Evolutionary conservation across 2,329 filamentous ascomycete species (phyloP).

Genomic region (Emericellopsis cladophorae): DNA sequence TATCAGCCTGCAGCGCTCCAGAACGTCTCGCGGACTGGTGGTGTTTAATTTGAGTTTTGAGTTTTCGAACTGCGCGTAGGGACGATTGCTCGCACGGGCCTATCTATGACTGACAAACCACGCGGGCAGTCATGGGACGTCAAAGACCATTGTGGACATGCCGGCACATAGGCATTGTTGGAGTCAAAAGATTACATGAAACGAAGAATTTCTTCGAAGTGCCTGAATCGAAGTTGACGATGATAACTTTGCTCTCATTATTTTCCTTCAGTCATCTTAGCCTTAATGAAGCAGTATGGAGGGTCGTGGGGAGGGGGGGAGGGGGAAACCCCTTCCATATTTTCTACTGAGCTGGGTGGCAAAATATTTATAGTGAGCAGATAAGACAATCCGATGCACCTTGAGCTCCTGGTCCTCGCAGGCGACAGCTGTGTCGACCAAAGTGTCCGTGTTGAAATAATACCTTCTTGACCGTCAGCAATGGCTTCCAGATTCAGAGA

Average conservation of each 20-base stretch:
- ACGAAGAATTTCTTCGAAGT: constrained; percentile 6
- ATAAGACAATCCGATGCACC: constrained; percentile 5
- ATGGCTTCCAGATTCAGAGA: too few species aligned
- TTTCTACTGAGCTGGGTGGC: constrained; percentile 2
- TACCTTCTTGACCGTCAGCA: neutral
- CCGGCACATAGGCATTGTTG: constrained; percentile 3
- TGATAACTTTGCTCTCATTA: constrained; percentile 4
- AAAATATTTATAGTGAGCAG: constrained; percentile 5
- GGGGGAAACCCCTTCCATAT: constrained; percentile 2
- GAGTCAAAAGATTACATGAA: constrained; percentile 8
- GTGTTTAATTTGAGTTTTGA: too few species aligned
- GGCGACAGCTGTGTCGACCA: constrained; percentile 2
- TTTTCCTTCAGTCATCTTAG: constrained; percentile 3
- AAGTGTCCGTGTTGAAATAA: constrained; percentile 2
- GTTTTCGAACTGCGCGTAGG: too few species aligned
- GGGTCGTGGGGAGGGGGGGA: neutral
- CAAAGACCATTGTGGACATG: constrained; percentile 4
- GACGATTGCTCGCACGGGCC: too few species aligned
- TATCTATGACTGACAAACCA: too few species aligned
- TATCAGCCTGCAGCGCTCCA: too few species aligned
- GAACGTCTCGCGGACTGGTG: too few species aligned
- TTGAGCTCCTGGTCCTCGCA: constrained; percentile 4
- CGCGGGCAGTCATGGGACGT: too few species aligned
- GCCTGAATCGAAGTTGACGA: constrained; percentile 6
- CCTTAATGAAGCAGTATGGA: too few species aligned